Conservation (phyloP, 257 asterid genomes). For the Nyctanthes arbortristis region DNA sequence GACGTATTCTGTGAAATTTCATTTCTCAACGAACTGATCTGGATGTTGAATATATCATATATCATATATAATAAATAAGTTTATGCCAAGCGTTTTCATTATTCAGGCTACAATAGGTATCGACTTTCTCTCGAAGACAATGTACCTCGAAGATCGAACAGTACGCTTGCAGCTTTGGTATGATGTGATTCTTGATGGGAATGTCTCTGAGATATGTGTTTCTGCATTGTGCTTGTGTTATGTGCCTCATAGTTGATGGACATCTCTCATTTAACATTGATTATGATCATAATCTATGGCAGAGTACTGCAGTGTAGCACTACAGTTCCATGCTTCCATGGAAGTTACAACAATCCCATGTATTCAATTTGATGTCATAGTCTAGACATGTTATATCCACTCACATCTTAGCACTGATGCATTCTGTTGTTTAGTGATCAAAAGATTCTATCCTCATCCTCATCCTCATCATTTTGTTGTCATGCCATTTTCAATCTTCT, state of each 20-base stretch:
- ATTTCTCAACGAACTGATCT: neutral
- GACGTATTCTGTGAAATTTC: conserved; percentile 8
- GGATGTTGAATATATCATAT: conserved; percentile 15
- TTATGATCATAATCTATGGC: neutral
- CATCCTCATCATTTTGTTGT: neutral
- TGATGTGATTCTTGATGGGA: conserved; percentile 28
- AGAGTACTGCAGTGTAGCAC: neutral
- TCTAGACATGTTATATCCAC: too few species aligned
- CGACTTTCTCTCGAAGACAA: conserved; percentile 90
- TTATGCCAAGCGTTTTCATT: neutral
- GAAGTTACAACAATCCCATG: neutral
- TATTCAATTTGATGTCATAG: neutral
- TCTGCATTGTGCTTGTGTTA: neutral
- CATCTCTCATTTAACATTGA: neutral
- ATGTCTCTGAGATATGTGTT: conserved; percentile 13
- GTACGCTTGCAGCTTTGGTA: conserved; percentile 93
- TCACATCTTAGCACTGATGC: neutral
- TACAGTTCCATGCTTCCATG: conserved; percentile 2
- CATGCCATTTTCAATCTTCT: neutral
- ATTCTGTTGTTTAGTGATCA: neutral
- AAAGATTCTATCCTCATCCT: neutral
- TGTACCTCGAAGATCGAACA: conserved; percentile 97
- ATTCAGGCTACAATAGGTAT: conserved; percentile 91
- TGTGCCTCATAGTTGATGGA: neutral
- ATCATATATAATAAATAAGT: too few species aligned